A percentile compares a stretch with the other conserved stretches of the same genome.
phyloP scores from a whole-genome alignment of 164 flowering plant species.

The Kingdonia uniflora region DNA sequence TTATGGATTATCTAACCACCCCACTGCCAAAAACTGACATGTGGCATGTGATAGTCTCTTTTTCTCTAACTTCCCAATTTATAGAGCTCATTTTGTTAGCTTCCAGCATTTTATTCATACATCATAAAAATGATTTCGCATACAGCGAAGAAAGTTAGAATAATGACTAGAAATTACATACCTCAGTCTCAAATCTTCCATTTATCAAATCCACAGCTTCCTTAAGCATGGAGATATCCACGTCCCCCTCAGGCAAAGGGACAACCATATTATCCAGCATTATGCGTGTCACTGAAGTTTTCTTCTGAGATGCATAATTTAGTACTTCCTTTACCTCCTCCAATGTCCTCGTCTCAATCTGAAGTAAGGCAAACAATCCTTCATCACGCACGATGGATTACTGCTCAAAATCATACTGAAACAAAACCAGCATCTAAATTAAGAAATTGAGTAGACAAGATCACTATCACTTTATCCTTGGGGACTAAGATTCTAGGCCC shows the following conservation, averaged over 20 bases:
- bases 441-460: not conserved
- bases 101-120: too few species aligned
- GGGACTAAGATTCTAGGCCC: too few species aligned
- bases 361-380: slow-evolving; percentile 6
- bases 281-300: slow-evolving; percentile 73
- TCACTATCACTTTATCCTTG: too few species aligned
- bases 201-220: slow-evolving; percentile 75
- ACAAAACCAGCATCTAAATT: not conserved
- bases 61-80: too few species aligned
- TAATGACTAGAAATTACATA: slow-evolving; percentile 9
- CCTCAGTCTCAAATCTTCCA: slow-evolving; percentile 96
- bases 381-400: not conserved
- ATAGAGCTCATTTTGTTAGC: too few species aligned
- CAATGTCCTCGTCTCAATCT: slow-evolving; percentile 92
- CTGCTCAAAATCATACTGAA: not conserved
- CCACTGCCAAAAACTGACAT: too few species aligned
- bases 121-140: too few species aligned
- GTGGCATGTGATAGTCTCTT: too few species aligned
- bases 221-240: slow-evolving; percentile 84
- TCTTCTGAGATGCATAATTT: slow-evolving; percentile 49
- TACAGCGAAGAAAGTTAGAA: too few species aligned
- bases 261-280: slow-evolving; percentile 98
- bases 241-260: slow-evolving; percentile 68
- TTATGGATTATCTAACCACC: too few species aligned
- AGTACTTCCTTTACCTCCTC: slow-evolving; percentile 87